Conservation (phyloP, 2,329 filamentous ascomycete species). For the Pseudogymnoascus sp. region DNA sequence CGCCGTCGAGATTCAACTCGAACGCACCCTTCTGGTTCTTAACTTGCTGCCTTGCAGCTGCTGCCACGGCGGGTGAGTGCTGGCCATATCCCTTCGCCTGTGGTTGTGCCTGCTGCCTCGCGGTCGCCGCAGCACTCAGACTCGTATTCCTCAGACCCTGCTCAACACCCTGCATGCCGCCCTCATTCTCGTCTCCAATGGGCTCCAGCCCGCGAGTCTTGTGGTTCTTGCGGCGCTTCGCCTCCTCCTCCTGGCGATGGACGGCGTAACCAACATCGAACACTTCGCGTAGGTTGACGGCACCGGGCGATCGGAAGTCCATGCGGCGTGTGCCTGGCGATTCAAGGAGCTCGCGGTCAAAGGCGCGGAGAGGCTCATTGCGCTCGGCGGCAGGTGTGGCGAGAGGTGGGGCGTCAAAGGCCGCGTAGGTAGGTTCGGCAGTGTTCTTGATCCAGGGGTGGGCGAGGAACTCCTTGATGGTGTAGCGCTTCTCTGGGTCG, state of each 20-base stretch:
- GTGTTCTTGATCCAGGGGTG: constrained; percentile 85
- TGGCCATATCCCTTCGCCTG: constrained; percentile 68
- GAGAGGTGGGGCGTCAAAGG: constrained; percentile 61
- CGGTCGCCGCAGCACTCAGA: constrained; percentile 57
- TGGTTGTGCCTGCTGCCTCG: constrained; percentile 37
- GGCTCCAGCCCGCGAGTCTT: constrained; percentile 56
- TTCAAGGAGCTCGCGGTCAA: constrained; percentile 47
- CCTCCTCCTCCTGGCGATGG: constrained; percentile 91
- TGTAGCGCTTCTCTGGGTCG: constrained; percentile 89
- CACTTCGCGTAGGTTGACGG: constrained; percentile 90
- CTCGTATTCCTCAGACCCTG: constrained; percentile 79
- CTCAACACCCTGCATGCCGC: constrained; percentile 65
- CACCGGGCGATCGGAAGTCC: constrained; percentile 92
- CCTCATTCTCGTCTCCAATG: constrained; percentile 54
- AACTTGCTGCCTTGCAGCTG: constrained; percentile 75
- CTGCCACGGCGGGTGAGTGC: constrained; percentile 74
- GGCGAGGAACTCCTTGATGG: constrained; percentile 83
- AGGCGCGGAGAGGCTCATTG: constrained; percentile 38
- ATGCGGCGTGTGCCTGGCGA: constrained; percentile 56
- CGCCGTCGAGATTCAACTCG: constrained; percentile 84
- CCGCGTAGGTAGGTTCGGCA: constrained; percentile 57
- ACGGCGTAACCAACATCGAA: constrained; percentile 99
- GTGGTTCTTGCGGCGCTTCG: constrained; percentile 80
- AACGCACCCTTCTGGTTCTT: constrained; percentile 69
- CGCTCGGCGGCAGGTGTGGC: constrained; percentile 50